Conservation (phyloP, 345 rosid genomes). For the Salix udensis region DNA sequence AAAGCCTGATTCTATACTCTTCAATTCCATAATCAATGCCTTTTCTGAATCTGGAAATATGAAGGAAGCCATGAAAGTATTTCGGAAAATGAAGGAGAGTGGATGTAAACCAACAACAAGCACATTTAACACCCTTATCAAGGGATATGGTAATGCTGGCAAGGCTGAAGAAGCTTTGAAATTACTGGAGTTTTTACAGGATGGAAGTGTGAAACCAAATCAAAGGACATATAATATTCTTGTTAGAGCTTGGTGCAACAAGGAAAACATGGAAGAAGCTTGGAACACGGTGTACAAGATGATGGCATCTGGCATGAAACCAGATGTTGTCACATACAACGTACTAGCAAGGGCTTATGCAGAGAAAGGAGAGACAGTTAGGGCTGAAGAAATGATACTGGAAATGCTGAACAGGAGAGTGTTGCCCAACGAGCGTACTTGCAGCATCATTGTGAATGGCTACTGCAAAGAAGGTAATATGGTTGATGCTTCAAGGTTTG, state of each 20-base stretch:
- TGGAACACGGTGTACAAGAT: constrained; percentile 71
- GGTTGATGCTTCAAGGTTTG: constrained; percentile 70
- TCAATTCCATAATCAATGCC: constrained; percentile 88
- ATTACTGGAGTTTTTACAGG: constrained; percentile 54
- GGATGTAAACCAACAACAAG: constrained; percentile 80
- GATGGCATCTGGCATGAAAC: constrained; percentile 60
- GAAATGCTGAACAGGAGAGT: constrained; percentile 66
- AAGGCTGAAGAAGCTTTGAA: constrained; percentile 69
- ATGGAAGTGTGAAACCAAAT: constrained; percentile 60
- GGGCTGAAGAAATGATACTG: constrained; percentile 68
- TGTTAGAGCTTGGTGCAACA: constrained; percentile 76
- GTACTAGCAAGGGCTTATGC: constrained; percentile 77
- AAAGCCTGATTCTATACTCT: constrained; percentile 84
- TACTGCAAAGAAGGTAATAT: constrained; percentile 82
- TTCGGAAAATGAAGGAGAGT: constrained; percentile 67
- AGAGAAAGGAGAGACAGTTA: constrained; percentile 46
- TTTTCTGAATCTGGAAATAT: constrained; percentile 77
- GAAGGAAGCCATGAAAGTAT: constrained; percentile 71
- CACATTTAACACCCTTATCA: constrained; percentile 81
- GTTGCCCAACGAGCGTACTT: constrained; percentile 71
- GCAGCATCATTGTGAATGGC: constrained; percentile 70
- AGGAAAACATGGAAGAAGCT: constrained; percentile 58
- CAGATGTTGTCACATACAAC: constrained; percentile 82
- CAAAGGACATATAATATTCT: constrained; percentile 77
- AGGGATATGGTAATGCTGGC: constrained; percentile 75